These are phyloP conservation scores for Trichomonascus vanleenenianus DNA, from an alignment of 805 yeast genomes.

Conservation along the genomic window DNA sequence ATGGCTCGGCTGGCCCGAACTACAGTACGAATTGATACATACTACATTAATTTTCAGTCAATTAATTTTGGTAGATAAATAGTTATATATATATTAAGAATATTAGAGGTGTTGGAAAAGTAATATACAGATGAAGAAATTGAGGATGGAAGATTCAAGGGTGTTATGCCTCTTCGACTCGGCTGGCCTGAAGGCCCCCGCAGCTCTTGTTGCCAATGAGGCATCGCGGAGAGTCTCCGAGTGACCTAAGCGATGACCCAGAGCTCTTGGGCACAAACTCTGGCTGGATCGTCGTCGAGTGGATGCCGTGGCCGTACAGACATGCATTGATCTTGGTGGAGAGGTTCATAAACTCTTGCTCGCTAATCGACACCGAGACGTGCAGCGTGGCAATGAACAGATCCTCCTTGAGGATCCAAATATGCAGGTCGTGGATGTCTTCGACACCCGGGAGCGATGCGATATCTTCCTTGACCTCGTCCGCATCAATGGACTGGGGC, in stretches of 20 bases:
- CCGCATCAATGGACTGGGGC: conserved; percentile 75
- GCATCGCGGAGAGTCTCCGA: background rate
- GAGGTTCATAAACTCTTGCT: conserved; percentile 59
- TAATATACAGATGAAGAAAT: background rate
- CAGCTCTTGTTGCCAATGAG: background rate
- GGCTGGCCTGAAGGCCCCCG: background rate
- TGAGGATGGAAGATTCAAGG: background rate
- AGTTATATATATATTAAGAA: no score
- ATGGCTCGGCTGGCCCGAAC: background rate
- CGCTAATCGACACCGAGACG: conserved; percentile 59
- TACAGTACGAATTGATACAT: no score
- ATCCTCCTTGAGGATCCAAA: conserved; percentile 91
- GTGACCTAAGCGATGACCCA: background rate
- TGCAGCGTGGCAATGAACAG: conserved; percentile 84
- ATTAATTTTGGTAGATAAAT: no score
- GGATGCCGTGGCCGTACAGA: conserved; percentile 77
- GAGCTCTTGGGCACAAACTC: conserved; percentile 46
- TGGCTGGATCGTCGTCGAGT: conserved; percentile 94
- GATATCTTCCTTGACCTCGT: conserved; percentile 63
- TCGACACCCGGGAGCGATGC: conserved; percentile 61
- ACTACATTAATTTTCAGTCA: no score
- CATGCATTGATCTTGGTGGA: conserved; percentile 72
- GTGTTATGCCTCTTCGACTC: background rate
- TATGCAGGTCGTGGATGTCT: conserved; percentile 90
- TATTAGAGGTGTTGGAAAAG: no score